A percentile compares a stretch with the other conserved stretches of the same genome.
Evolutionary conservation across 345 rosid species (phyloP).

Genomic region (Eucalyptus guilfoylei): DNA sequence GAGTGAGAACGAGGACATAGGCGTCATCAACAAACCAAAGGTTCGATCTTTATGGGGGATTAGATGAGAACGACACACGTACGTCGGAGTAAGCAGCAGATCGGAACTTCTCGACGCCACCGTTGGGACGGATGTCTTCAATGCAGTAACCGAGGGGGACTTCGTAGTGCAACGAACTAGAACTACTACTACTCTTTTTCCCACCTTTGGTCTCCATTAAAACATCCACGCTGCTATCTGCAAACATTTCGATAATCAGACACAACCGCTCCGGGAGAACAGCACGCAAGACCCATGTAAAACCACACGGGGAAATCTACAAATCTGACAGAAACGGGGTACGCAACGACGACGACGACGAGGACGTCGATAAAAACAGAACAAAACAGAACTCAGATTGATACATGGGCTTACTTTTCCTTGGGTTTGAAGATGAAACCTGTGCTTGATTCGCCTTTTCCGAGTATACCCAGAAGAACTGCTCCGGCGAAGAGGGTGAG

Average conservation of each 20-base stretch:
- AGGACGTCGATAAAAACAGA: background rate
- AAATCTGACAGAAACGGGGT: background rate
- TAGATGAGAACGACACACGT: conserved; percentile 14
- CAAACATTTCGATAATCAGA: background rate
- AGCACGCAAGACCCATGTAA: background rate
- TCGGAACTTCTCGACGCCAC: conserved; percentile 78
- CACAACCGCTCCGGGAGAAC: background rate
- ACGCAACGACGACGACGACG: background rate
- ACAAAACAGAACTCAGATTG: background rate
- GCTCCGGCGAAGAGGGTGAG: background rate
- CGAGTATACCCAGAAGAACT: background rate
- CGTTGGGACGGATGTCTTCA: conserved; percentile 87
- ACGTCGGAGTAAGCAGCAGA: conserved; percentile 87
- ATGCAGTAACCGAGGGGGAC: conserved; percentile 77
- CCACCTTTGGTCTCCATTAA: conserved; percentile 72
- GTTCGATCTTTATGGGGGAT: background rate
- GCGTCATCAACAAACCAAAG: background rate
- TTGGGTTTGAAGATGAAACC: background rate
- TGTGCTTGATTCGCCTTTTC: background rate
- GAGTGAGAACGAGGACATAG: background rate
- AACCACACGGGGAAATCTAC: background rate
- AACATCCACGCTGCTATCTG: conserved; percentile 50
- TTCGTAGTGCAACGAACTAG: conserved; percentile 44
- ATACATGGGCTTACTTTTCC: background rate
- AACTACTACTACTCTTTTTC: conserved; percentile 25